Evolutionary conservation across 2,329 filamentous ascomycete species (phyloP), one percentile per base, ranked within the genome.

Genomic region (Fusarium abutilonis): DNA sequence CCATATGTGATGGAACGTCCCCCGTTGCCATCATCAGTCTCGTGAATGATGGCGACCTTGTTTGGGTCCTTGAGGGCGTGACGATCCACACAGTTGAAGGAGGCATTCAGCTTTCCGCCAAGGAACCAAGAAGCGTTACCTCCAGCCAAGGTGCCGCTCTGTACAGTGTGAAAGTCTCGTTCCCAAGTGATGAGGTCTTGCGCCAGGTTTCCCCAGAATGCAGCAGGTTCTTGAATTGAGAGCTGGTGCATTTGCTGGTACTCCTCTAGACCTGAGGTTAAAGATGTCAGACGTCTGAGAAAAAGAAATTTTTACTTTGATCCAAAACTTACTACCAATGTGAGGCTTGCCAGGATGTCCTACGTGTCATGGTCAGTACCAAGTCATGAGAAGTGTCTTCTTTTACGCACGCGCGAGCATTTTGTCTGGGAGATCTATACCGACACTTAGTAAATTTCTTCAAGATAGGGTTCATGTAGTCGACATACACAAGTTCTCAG

Each of bases 31-130:
- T 97, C 93, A 72, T 97, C 94, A 57, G 92, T 92, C 80, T 97
- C 93, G 80, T 97, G 97, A 79, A 97, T 95, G 77, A 98, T 94
- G 71, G 93, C 94, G 23, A 93, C 86, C 80, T 89, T 91, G 79
- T 96, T 81, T 17, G 94, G 94, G 78, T 96, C 86, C 77, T 92
- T 92, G 78, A 94, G 84, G 3, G 93, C 94, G 77, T 97, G 93
- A 52, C 93, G 90, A 73, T 98, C 93, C 58, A 98, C 89, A 72
- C 92, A 96, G 82, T 98, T 98, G 84, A 91, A 97, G 21, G 90
- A 93, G 52, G 93, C 94, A 72, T 97, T 97, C 71, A 97, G 81
- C 70, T 88, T 86, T 67, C 93, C 93, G 78, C 96, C 93, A 51
- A 93, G 78, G 74, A 97, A 98, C 94, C 94, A 98, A 57, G 91